Evolutionary conservation across 2,329 filamentous ascomycete species (phyloP).

Genomic region (Pestalotiopsis sp.): DNA sequence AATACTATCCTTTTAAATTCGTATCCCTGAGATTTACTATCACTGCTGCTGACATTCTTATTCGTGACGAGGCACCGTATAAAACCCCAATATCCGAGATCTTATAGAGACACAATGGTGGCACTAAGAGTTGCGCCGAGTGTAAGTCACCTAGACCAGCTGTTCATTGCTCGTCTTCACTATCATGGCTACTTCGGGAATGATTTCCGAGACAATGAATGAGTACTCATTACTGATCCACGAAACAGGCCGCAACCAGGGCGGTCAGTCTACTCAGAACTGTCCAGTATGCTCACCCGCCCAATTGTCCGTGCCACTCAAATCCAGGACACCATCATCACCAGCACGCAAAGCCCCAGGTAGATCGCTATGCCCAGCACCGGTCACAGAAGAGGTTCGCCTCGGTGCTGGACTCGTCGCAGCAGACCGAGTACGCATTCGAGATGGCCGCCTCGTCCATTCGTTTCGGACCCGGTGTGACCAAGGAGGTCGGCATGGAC

Average conservation of each 20-base stretch:
- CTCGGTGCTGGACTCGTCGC: slow-evolving; percentile 72
- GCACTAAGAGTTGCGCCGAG: slow-evolving; percentile 35
- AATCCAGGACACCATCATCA: slow-evolving; percentile 78
- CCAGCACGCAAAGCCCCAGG: slow-evolving; percentile 58
- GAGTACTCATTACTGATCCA: not conserved
- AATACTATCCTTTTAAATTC: not conserved
- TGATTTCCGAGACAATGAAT: no score
- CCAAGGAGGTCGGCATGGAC: slow-evolving; percentile 97
- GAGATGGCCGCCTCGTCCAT: slow-evolving; percentile 98
- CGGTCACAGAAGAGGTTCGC: slow-evolving; percentile 58
- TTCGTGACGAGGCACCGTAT: not conserved
- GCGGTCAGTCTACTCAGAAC: slow-evolving; percentile 78
- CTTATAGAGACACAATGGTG: slow-evolving; percentile 24
- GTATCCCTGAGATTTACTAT: not conserved
- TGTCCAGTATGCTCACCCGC: slow-evolving; percentile 88
- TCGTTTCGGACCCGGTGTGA: slow-evolving; percentile 89
- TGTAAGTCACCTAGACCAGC: slow-evolving; percentile 26
- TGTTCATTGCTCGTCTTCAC: no score
- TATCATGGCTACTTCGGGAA: not conserved
- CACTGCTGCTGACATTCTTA: not conserved
- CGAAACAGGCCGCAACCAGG: slow-evolving; percentile 58
- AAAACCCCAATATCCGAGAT: not conserved
- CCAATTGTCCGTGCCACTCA: slow-evolving; percentile 88
- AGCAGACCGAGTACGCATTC: slow-evolving; percentile 94
- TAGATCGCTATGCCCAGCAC: slow-evolving; percentile 42